Evolutionary conservation across 192 early-diverging fungal genomes (phyloP).

Genomic region (Coemansia interrupta): DNA sequence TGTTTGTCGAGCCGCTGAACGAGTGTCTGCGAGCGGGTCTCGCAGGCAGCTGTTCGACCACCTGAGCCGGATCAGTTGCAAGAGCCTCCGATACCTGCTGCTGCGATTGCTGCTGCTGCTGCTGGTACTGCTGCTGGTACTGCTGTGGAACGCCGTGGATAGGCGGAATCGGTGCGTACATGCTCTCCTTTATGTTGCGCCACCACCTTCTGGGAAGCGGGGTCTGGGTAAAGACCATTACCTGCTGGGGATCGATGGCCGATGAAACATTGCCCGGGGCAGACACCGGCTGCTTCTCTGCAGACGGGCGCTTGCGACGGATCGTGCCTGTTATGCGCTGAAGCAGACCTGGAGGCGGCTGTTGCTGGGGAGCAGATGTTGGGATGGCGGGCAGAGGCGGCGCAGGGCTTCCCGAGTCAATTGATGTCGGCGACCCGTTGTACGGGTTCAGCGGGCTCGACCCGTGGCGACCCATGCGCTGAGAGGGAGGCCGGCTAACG

Average conservation of each 20-base stretch:
- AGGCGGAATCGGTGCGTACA: conserved; percentile 50
- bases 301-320: conserved; percentile 16
- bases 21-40: conserved; percentile 39
- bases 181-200: conserved; percentile 52
- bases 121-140: conserved; percentile 7
- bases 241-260: not conserved
- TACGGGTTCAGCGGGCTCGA: conserved; percentile 50
- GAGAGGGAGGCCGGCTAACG: not conserved
- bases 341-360: conserved; percentile 17
- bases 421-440: conserved; percentile 8
- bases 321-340: conserved; percentile 34
- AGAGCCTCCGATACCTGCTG: not conserved
- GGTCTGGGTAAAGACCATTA: conserved; percentile 14
- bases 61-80: not conserved
- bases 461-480: conserved; percentile 49
- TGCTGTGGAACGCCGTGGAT: conserved; percentile 21
- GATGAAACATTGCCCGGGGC: not conserved
- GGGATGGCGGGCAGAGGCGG: conserved; percentile 44
- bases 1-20: conserved; percentile 46
- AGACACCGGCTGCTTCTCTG: not conserved
- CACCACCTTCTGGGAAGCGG: conserved; percentile 49
- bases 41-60: conserved; percentile 14
- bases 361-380: not conserved
- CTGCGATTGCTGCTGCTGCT: conserved; percentile 5
- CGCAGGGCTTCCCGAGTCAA: conserved; percentile 23